Conservation (phyloP, 495 filamentous ascomycete genomes). For the Xanthoparmelia taractica region DNA sequence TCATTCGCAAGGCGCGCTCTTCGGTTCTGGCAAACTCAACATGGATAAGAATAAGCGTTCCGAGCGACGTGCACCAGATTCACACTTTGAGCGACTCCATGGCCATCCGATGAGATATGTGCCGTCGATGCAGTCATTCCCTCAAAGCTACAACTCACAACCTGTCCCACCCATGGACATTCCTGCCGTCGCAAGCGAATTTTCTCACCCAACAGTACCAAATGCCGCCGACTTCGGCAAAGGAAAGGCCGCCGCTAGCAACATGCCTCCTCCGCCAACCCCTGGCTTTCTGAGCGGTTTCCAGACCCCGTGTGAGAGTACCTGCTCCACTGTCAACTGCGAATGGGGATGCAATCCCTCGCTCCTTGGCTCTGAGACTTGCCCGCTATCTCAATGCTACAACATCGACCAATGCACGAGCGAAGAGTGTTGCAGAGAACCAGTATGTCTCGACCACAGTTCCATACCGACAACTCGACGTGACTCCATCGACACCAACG, state of each 20-base stretch:
- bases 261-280: background rate
- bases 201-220: background rate
- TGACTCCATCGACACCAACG: background rate
- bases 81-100: constrained; percentile 1
- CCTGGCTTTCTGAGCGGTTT: background rate
- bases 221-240: background rate
- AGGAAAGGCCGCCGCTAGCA: background rate
- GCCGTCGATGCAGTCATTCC: background rate
- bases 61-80: background rate
- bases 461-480: constrained; percentile 1
- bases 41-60: background rate
- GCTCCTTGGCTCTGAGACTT: background rate
- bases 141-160: background rate
- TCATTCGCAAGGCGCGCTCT: background rate
- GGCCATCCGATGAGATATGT: background rate
- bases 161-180: background rate
- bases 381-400: constrained; percentile 8
- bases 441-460: constrained; percentile 3
- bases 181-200: background rate
- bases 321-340: constrained; percentile 3
- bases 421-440: constrained; percentile 12
- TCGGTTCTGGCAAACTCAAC: background rate
- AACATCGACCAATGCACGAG: constrained; percentile 10
- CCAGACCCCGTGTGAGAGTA: background rate
- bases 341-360: constrained; percentile 7